A percentile compares a stretch with the other conserved stretches of the same genome.
phyloP scores from a whole-genome alignment of 1,139 yeast genomes.

The Hansenula lynferdii region DNA sequence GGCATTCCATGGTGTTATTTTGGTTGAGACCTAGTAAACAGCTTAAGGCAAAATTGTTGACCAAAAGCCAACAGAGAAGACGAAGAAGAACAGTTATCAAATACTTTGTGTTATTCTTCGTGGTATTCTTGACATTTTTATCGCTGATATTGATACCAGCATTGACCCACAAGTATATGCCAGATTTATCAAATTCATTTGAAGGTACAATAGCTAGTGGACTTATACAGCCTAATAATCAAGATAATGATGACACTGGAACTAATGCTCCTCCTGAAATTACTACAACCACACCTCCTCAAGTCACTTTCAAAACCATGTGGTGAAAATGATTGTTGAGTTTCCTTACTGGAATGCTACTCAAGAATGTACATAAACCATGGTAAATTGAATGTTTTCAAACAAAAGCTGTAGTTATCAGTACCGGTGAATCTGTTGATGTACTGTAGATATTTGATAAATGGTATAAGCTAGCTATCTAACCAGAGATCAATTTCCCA shows the following conservation, averaged over 20 bases:
- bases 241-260: slow-evolving; percentile 62
- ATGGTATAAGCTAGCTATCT: too few relatives aligned
- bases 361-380: not conserved
- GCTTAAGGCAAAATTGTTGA: slow-evolving; percentile 37
- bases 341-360: too few relatives aligned
- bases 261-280: slow-evolving; percentile 22
- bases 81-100: slow-evolving; percentile 33
- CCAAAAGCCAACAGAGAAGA: slow-evolving; percentile 30
- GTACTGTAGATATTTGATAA: too few relatives aligned
- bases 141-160: slow-evolving; percentile 39
- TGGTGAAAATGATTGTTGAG: too few relatives aligned
- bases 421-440: too few relatives aligned
- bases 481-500: too few relatives aligned
- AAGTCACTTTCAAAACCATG: slow-evolving; percentile 15
- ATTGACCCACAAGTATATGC: slow-evolving; percentile 24
- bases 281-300: slow-evolving; percentile 13
- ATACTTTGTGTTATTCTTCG: slow-evolving; percentile 39
- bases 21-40: slow-evolving; percentile 71
- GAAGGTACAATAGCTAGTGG: slow-evolving; percentile 25
- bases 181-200: slow-evolving; percentile 19
- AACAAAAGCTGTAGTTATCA: too few relatives aligned
- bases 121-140: slow-evolving; percentile 33
- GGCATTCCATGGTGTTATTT: slow-evolving; percentile 76
- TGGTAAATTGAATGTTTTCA: too few relatives aligned
- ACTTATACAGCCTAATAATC: slow-evolving; percentile 51